Conservation (phyloP, 148 eudicot species). For the Rhododendron simsii region DNA sequence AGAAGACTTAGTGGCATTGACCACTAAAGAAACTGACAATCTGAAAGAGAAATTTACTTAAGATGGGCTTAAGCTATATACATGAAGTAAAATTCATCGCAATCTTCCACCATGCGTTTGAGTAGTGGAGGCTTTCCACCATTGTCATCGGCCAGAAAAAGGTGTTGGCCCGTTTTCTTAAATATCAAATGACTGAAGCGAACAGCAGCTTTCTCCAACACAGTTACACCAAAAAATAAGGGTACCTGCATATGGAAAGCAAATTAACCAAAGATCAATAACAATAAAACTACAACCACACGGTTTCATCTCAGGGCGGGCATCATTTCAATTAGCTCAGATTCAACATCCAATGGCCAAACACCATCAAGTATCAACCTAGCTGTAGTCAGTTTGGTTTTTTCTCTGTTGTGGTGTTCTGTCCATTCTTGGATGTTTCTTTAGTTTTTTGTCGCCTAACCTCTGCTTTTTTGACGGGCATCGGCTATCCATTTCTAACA, state of each 20-base stretch:
- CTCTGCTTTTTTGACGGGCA: neutral
- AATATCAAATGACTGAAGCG: conserved; percentile 78
- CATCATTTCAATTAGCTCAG: neutral
- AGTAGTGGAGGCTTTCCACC: conserved; percentile 92
- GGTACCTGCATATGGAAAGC: conserved; percentile 40
- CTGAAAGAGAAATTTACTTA: neutral
- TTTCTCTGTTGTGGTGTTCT: neutral
- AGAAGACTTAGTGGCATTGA: neutral
- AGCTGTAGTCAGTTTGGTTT: neutral
- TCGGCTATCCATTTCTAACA: neutral
- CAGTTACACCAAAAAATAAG: conserved; percentile 83
- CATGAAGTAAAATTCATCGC: conserved; percentile 61
- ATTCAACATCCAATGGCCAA: neutral
- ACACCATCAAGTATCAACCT: neutral
- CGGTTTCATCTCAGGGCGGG: neutral
- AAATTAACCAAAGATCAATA: conserved; percentile 5
- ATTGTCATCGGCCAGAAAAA: conserved; percentile 74
- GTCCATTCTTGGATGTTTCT: neutral
- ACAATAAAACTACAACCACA: neutral
- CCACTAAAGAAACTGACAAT: neutral
- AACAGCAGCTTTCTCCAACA: conserved; percentile 71
- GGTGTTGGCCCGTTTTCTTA: conserved; percentile 86
- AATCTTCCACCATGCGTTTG: conserved; percentile 79
- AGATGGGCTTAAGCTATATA: conserved; percentile 28
- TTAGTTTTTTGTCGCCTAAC: neutral